A percentile compares a stretch with the other conserved stretches of the same genome.
These are phyloP conservation scores for Sporobolomyces roseus DNA, from an alignment of 768 basidiomycete species.

Conservation along the genomic window DNA sequence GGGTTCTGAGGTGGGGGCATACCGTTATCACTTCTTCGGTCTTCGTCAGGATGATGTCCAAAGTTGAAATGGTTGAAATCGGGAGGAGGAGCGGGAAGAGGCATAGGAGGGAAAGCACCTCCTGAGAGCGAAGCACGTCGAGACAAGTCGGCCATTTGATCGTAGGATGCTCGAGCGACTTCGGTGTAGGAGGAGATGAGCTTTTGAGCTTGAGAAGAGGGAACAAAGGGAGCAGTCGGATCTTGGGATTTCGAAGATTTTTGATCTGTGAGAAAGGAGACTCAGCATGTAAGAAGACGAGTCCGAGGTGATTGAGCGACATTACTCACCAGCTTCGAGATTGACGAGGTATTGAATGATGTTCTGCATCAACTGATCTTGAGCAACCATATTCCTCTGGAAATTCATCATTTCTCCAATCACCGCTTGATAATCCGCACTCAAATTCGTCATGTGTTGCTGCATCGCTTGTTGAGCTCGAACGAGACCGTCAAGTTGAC, in stretches of 20 bases:
- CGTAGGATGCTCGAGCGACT: conserved; percentile 65
- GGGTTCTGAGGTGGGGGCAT: neutral
- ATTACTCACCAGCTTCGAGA: conserved; percentile 61
- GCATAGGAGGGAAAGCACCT: conserved; percentile 19
- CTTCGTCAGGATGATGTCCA: conserved; percentile 1
- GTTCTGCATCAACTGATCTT: conserved; percentile 76
- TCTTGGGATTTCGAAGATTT: conserved; percentile 28
- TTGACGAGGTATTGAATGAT: conserved; percentile 76
- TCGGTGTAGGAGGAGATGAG: conserved; percentile 53
- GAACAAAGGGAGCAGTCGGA: conserved; percentile 33
- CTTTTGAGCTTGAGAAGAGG: conserved; percentile 43
- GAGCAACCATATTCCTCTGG: conserved; percentile 71
- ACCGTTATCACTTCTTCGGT: neutral
- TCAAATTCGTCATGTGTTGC: conserved; percentile 59
- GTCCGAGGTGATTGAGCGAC: neutral
- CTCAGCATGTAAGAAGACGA: neutral
- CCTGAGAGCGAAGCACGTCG: conserved; percentile 53
- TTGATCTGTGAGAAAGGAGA: conserved; percentile 20
- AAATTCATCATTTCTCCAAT: conserved; percentile 69
- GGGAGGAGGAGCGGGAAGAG: conserved; percentile 30
- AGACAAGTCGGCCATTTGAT: conserved; percentile 75
- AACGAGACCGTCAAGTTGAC: conserved; percentile 55
- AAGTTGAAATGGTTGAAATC: conserved; percentile 33
- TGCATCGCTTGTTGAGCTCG: conserved; percentile 57
- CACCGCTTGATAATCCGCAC: conserved; percentile 64